Evolutionary conservation across 176 grass and related monocot genomes (phyloP).

Genomic region (Cenchrus americanus): DNA sequence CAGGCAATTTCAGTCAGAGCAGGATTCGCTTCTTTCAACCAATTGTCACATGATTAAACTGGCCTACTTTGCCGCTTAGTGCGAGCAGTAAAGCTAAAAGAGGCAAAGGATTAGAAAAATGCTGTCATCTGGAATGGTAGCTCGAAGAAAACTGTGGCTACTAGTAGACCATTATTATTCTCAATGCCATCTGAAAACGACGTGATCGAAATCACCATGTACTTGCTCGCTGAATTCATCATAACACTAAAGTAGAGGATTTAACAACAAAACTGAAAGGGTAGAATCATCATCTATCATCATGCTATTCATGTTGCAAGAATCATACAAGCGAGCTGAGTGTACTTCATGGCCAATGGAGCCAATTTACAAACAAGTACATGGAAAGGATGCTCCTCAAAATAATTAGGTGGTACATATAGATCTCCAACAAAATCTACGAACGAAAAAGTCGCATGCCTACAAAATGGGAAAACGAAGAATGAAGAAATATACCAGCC

Average conservation of each 20-base stretch:
- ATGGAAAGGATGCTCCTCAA: slow-evolving; percentile 51
- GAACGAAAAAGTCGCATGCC: slow-evolving; percentile 52
- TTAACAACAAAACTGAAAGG: slow-evolving; percentile 30
- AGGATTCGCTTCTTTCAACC: not conserved
- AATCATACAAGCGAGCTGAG: slow-evolving; percentile 52
- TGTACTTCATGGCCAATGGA: slow-evolving; percentile 53
- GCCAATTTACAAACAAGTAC: slow-evolving; percentile 57
- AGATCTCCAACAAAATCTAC: slow-evolving; percentile 71
- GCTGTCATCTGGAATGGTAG: not conserved
- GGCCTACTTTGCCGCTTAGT: not conserved
- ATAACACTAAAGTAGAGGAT: not conserved
- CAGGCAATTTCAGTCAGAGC: not conserved
- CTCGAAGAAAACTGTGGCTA: not conserved
- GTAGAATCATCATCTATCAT: slow-evolving; percentile 49
- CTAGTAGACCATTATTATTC: not conserved
- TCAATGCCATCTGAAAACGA: slow-evolving; percentile 16
- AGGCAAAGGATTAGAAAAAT: not conserved
- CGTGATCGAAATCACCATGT: not conserved
- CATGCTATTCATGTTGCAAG: slow-evolving; percentile 57
- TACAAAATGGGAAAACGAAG: slow-evolving; percentile 50
- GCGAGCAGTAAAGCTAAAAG: slow-evolving; percentile 32
- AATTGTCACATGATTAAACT: slow-evolving; percentile 28
- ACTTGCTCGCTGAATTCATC: not conserved
- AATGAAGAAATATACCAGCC: slow-evolving; percentile 83
- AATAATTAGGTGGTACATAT: slow-evolving; percentile 54